Percentiles rank a stretch among this genome's conserved stretches.
Evolutionary conservation across 1,284 basidiomycete genomes (phyloP).

Genomic region (Grifola frondosa): DNA sequence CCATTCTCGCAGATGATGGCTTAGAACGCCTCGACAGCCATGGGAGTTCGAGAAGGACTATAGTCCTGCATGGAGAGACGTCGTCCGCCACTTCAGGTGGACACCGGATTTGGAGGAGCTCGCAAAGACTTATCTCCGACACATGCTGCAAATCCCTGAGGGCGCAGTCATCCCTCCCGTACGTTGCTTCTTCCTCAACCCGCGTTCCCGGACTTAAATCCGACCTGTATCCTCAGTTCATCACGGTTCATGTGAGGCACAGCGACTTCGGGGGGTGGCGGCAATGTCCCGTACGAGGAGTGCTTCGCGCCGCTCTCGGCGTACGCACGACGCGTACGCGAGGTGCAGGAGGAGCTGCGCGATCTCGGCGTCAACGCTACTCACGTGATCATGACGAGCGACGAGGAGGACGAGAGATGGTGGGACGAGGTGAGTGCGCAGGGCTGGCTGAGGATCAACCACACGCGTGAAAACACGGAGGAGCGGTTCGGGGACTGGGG

Average conservation of each 20-base stretch:
- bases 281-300: slow-evolving; percentile 24
- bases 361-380: slow-evolving; percentile 38
- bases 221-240: slow-evolving; percentile 33
- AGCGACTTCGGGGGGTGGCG: slow-evolving; percentile 41
- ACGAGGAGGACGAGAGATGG: slow-evolving; percentile 63
- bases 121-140: slow-evolving; percentile 28
- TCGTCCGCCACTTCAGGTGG: slow-evolving; percentile 45
- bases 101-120: slow-evolving; percentile 26
- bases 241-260: slow-evolving; percentile 48
- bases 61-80: slow-evolving; percentile 44
- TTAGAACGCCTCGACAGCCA: slow-evolving; percentile 9
- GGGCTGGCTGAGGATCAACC: slow-evolving; percentile 62
- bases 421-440: slow-evolving; percentile 54
- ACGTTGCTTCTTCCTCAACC: not conserved
- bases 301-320: slow-evolving; percentile 44
- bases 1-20: too few relatives aligned
- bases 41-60: slow-evolving; percentile 32
- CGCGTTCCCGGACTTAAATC: not conserved
- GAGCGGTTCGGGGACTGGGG: slow-evolving; percentile 57
- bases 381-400: slow-evolving; percentile 68
- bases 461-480: slow-evolving; percentile 42
- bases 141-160: slow-evolving; percentile 22
- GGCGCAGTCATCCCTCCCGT: slow-evolving; percentile 26
- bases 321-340: slow-evolving; percentile 38
- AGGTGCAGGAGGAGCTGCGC: slow-evolving; percentile 40